Base-by-base conservation (phyloP, 805 yeast genomes). In the Diddensiella transvaalensis region DNA sequence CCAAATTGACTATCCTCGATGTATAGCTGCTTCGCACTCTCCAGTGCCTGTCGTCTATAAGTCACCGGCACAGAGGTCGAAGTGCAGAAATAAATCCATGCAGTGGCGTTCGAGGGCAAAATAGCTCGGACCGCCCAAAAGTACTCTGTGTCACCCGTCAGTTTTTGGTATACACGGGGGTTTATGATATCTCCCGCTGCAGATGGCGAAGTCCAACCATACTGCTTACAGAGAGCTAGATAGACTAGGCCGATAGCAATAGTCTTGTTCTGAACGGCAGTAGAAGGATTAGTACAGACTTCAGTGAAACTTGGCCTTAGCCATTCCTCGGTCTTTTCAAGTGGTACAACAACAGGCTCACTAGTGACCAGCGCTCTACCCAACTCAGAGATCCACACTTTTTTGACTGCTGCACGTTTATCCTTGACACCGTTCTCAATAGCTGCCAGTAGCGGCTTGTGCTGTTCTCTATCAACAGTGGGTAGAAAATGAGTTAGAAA, bases 391-490 rank as follows among this genome's bases (percentile, higher is more conserved):
- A 76, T 74, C 97, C 97, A 91, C 18, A 79, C 67, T 59, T 78
- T 79, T 55, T 84, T 77, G 21, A 86, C 64, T 26, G 76, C 76
- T 10, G 75, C 65, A 55, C 85, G 86, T 57, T 85, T 75, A 33
- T 86, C 90, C 11, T 66, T 61, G 11, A 88, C 67, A 0, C 96
- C 96, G 15, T 71, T 65, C n/a, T 64, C 66, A 26, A 86, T 62
- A 22, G 49, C 37, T 17, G 53, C 46, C n/a, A n/a, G n/a, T n/a
- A n/a, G n/a, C n/a, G n/a, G n/a, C n/a, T n/a, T n/a, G n/a, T 56
- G 51, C n/a, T 50, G 44, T 1, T 56, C 50, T 19, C 69, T 51
- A 2, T 68, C 43, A 8, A 62, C 57, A 8, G 73, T 58, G n/a
- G n/a, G n/a, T n/a, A n/a, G n/a, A 22, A 75, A 69, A 53, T 78